These are phyloP conservation scores for Erucastrum elatum DNA, from an alignment of 345 rosid species.

Conservation along the genomic window DNA sequence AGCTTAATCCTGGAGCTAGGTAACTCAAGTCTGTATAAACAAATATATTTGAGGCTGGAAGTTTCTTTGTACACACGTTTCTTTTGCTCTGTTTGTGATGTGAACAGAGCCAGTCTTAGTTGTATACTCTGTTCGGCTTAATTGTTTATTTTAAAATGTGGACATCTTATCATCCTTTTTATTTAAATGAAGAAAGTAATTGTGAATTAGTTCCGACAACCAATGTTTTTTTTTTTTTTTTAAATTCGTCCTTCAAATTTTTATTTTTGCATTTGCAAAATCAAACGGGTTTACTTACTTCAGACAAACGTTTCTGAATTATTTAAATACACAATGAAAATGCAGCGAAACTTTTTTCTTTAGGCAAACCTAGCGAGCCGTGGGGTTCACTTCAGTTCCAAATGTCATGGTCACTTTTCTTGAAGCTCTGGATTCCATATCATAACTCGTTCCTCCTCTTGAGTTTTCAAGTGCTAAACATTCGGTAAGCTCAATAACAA, in stretches of 20 bases:
- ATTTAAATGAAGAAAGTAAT: not conserved
- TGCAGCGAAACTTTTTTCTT: not conserved
- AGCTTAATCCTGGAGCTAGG: constrained; percentile 37
- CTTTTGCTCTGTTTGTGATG: not conserved
- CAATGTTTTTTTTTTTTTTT: too few relatives aligned
- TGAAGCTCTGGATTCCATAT: too few relatives aligned
- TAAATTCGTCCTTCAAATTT: not conserved
- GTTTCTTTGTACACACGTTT: not conserved
- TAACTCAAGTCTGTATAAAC: constrained; percentile 6
- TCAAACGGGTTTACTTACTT: not conserved
- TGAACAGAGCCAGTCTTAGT: too few relatives aligned
- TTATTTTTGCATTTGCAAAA: not conserved
- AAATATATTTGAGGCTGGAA: not conserved
- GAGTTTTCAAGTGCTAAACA: constrained; percentile 30
- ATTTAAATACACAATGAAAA: not conserved
- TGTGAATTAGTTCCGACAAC: not conserved
- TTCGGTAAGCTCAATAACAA: constrained; percentile 38
- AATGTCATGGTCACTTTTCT: constrained; percentile 23
- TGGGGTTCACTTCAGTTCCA: constrained; percentile 26
- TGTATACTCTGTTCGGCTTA: not conserved
- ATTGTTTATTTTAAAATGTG: not conserved
- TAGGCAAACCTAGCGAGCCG: constrained; percentile 24
- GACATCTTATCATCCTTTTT: not conserved
- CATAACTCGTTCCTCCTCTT: not conserved
- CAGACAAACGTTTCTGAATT: not conserved